Conservation (phyloP, 768 basidiomycete species). For the Tremella yokohamensis region DNA sequence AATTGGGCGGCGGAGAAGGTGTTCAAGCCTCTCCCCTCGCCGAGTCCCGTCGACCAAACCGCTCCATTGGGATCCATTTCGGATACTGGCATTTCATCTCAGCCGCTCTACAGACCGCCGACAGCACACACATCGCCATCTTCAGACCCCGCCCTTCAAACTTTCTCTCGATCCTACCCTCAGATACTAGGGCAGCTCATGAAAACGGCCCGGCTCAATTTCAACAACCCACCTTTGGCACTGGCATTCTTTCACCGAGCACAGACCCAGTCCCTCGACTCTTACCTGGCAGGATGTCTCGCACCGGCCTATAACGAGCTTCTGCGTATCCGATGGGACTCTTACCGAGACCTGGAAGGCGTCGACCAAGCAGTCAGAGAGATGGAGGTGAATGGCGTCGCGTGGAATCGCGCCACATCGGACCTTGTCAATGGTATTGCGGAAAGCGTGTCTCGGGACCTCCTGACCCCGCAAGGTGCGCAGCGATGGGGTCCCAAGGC, state of each 20-base stretch:
- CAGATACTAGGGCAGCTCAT: constrained; percentile 73
- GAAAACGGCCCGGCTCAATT: constrained; percentile 71
- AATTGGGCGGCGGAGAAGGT: constrained; percentile 34
- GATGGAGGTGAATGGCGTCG: constrained; percentile 76
- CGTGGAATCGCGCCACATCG: constrained; percentile 61
- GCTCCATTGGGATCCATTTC: too few species aligned
- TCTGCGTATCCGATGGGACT: constrained; percentile 76
- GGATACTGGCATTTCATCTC: too few species aligned
- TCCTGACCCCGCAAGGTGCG: constrained; percentile 6
- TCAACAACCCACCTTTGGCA: constrained; percentile 72
- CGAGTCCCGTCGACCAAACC: background rate
- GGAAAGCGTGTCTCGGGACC: constrained; percentile 57
- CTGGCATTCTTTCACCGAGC: constrained; percentile 79
- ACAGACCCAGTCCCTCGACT: constrained; percentile 66
- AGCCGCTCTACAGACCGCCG: too few species aligned
- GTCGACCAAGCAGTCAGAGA: constrained; percentile 71
- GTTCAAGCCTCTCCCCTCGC: constrained; percentile 14
- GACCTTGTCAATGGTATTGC: constrained; percentile 63
- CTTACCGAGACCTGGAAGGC: constrained; percentile 75
- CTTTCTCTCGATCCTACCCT: constrained; percentile 62
- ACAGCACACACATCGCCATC: too few species aligned
- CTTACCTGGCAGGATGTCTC: constrained; percentile 85
- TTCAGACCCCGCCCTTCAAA: background rate
- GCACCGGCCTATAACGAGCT: constrained; percentile 84
- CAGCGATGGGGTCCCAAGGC: constrained; percentile 16